Base-by-base conservation (phyloP, 2,329 filamentous ascomycete species). In the Leptodontidium sp. region DNA sequence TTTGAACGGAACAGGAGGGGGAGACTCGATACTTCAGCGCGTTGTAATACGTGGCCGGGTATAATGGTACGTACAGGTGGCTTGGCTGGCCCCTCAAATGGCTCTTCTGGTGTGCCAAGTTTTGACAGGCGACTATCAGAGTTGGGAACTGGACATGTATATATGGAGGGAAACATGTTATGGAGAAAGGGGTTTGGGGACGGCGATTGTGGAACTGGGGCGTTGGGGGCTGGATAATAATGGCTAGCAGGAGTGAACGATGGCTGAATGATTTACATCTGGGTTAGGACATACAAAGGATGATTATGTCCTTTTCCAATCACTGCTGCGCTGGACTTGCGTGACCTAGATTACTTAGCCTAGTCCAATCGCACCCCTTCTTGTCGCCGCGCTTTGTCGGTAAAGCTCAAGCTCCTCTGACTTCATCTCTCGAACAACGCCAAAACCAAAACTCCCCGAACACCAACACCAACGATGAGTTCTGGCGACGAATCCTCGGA, bases 401-500 rank as follows among this genome's bases (percentile, higher is more conserved):
- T 65, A 72, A 69, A 70, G 65, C 66, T 71, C 66, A 59, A 69
- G 67, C 64, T 68, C 72, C 67, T 71, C 63, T 72, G 68, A 70
- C 70, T 71, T 70, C 70, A 71, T 71, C 62, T 59, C 53, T 32
- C 49, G 55, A 67, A 64, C 40, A 47, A 50, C 21, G 29, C 47
- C 32, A 59, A 66, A 52, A 21, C 62, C 65, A 68, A 32, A 61
- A 63, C 62, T 64, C 47, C 38, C 62, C 45, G 61, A 57, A 52
- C 68, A 68, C 67, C 61, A 68, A 71, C 72, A 64, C 59, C 64
- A 68, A 74, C 49, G 62, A 76, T 68, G 68, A 77, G 75, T 70
- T 75, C 87, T 70, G 87, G 88, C 78, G 87, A 88, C 77, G 87
- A 89, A 71, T 88, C 86, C 66, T 90, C 88, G 53, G 88, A 90